Conservation (phyloP, 2,329 filamentous ascomycete species). For the Beauveria pseudobassiana region DNA sequence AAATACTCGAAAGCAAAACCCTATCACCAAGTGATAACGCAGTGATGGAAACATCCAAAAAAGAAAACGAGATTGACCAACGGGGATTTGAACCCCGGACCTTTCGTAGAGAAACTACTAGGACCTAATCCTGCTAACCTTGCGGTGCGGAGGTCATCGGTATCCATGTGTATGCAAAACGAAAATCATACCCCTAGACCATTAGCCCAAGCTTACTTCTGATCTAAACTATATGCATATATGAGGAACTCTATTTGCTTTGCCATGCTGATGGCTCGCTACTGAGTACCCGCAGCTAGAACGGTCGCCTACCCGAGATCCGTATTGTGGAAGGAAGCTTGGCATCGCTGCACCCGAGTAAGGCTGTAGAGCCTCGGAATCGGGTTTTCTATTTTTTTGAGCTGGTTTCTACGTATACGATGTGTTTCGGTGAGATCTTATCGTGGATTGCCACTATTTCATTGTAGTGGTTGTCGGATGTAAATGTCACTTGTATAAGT, state of each 20-base stretch:
- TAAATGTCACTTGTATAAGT: accelerated
- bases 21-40: too few species aligned
- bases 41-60: neutral
- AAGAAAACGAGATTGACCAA: slow-evolving; percentile 3
- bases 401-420: neutral
- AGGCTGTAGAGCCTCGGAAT: too few species aligned
- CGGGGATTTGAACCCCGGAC: slow-evolving; percentile 12
- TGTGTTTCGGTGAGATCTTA: too few species aligned
- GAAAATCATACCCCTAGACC: slow-evolving; percentile 13
- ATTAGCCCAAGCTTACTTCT: slow-evolving; percentile 5
- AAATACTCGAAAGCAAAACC: too few species aligned
- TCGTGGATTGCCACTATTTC: too few species aligned
- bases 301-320: neutral
- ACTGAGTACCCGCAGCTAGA: neutral
- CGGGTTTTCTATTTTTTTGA: too few species aligned
- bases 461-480: too few species aligned
- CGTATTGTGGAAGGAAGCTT: too few species aligned
- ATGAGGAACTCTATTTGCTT: neutral
- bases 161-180: slow-evolving; percentile 11
- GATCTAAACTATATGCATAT: neutral
- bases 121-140: slow-evolving; percentile 10
- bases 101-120: slow-evolving; percentile 10
- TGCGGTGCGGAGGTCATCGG: slow-evolving; percentile 12
- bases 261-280: too few species aligned
- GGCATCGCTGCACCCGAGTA: neutral